Percentiles rank a stretch among this genome's conserved stretches.
These are phyloP conservation scores for Diutina mesorugosa DNA, from an alignment of 1,139 yeast genomes.

Conservation along the genomic window DNA sequence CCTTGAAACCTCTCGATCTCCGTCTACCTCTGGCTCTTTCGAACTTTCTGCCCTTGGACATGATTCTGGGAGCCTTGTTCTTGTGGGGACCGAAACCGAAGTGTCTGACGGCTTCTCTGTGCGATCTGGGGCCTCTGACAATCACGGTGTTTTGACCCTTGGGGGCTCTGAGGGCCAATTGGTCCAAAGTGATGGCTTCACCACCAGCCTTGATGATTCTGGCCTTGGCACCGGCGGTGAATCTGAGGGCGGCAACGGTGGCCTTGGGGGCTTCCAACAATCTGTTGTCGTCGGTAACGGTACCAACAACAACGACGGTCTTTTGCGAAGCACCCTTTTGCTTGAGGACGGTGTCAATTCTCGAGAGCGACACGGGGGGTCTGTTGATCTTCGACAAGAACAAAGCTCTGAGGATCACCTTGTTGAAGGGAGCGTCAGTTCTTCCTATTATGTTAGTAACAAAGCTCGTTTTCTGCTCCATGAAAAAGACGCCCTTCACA, in stretches of 20 bases:
- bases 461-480: conserved; percentile 36
- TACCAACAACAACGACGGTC: conserved; percentile 97
- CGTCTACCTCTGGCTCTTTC: conserved; percentile 99
- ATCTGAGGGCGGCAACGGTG: conserved; percentile 97
- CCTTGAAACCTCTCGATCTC: conserved; percentile 99
- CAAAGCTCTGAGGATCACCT: conserved; percentile 85
- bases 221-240: conserved; percentile 98
- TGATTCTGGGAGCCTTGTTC: conserved; percentile 97
- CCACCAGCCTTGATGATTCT: conserved; percentile 98
- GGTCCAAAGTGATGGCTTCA: conserved; percentile 98
- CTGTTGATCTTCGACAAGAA: conserved; percentile 98
- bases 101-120: conserved; percentile 99
- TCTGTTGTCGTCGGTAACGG: conserved; percentile 98
- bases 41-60: conserved; percentile 97
- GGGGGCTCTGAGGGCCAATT: conserved; percentile 98
- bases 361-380: conserved; percentile 96
- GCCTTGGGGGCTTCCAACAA: conserved; percentile 89
- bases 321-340: conserved; percentile 81
- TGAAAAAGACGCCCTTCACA: conserved; percentile 26
- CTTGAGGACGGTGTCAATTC: conserved; percentile 73
- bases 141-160: conserved; percentile 98
- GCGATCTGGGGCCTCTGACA: conserved; percentile 96
- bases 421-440: conserved; percentile 98
- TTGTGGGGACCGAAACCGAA: conserved; percentile 99
- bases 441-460: conserved; percentile 63